Evolutionary conservation across 2,329 filamentous ascomycete genomes (phyloP).

Genomic region (Hypoxylon sp.): DNA sequence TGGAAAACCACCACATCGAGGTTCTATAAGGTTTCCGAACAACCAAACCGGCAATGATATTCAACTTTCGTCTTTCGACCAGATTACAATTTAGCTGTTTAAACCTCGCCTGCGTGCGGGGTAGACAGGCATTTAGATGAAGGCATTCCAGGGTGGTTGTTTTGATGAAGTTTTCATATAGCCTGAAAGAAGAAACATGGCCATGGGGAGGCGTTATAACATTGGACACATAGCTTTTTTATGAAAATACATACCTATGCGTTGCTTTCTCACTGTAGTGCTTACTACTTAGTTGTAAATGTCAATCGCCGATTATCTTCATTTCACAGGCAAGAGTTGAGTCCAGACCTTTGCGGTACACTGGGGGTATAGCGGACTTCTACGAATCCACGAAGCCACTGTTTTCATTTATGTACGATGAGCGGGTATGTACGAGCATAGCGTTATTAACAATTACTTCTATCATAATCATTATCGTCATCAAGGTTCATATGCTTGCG

Average conservation of each 20-base stretch:
- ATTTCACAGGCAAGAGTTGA: background rate
- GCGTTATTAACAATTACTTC: constrained; percentile 8
- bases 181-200: constrained; percentile 30
- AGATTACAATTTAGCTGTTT: background rate
- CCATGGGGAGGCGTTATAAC: constrained; percentile 1
- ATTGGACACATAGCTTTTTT: background rate
- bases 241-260: background rate
- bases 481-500: constrained; percentile 76
- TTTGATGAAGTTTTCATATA: constrained; percentile 30
- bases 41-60: constrained; percentile 32
- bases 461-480: background rate
- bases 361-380: background rate
- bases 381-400: background rate
- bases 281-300: no score
- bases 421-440: background rate
- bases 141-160: constrained; percentile 7
- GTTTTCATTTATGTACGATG: background rate
- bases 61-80: background rate
- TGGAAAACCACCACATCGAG: constrained; percentile 10
- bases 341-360: background rate
- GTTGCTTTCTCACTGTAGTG: background rate
- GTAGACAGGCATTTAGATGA: constrained; percentile 23
- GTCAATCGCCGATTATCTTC: background rate
- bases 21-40: constrained; percentile 13
- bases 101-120: constrained; percentile 20